phyloP scores from a whole-genome alignment of 192 early-diverging fungal species.

The Entophlyctis luteolus region DNA sequence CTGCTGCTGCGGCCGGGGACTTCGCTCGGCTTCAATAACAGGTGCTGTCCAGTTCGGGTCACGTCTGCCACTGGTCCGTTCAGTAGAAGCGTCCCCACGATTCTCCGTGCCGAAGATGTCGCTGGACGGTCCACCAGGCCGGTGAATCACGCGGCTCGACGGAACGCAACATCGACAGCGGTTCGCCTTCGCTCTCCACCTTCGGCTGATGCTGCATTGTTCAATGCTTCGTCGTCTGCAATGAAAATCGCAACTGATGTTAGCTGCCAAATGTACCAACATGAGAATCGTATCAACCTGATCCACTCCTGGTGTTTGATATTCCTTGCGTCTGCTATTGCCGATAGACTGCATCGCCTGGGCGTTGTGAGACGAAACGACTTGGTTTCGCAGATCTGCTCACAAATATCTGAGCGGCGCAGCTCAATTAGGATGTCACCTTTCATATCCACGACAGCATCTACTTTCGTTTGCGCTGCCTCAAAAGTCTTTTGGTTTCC shows the following conservation, averaged over 20 bases:
- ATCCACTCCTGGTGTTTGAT: constrained; percentile 18
- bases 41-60: constrained; percentile 40
- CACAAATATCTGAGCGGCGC: neutral
- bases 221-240: no score
- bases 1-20: neutral
- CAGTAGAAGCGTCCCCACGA: no score
- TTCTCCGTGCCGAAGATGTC: constrained; percentile 43
- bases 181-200: no score
- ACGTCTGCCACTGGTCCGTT: constrained; percentile 14
- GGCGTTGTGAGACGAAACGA: constrained; percentile 1
- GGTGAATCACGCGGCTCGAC: constrained; percentile 31
- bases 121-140: constrained; percentile 32
- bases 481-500: constrained; percentile 44
- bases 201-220: no score
- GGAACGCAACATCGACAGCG: no score
- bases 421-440: constrained; percentile 11
- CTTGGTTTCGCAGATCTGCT: constrained; percentile 19
- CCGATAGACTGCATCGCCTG: neutral
- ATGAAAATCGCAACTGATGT: no score
- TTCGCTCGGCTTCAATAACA: neutral
- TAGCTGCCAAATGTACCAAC: neutral
- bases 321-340: constrained; percentile 12
- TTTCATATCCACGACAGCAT: constrained; percentile 25
- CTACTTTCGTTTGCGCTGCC: neutral
- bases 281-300: neutral